These are phyloP conservation scores for Hypomyces rosellus DNA, from an alignment of 2,329 filamentous ascomycete species.

Conservation along the genomic window DNA sequence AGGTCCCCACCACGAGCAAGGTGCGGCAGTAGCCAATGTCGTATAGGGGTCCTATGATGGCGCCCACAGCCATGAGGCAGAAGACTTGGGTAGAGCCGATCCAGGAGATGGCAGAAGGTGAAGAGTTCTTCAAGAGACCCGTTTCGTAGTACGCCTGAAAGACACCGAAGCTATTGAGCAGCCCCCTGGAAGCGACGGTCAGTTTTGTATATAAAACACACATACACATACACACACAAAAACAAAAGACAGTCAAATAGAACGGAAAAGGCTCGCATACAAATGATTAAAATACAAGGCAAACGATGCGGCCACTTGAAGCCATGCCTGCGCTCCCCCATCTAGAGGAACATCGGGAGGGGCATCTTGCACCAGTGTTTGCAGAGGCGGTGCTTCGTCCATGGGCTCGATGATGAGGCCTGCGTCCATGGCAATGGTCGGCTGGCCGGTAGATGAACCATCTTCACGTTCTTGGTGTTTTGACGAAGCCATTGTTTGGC, in stretches of 20 bases:
- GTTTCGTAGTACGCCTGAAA: constrained; percentile 30
- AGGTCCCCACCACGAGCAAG: constrained; percentile 29
- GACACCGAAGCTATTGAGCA: constrained; percentile 31
- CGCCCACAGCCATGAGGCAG: constrained; percentile 34
- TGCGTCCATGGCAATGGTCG: background rate
- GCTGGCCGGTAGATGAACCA: background rate
- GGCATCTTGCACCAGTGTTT: background rate
- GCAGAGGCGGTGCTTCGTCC: background rate
- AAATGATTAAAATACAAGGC: constrained; percentile 30
- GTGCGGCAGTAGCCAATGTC: constrained; percentile 36
- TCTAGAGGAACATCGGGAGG: constrained; percentile 14
- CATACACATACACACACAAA: too few species aligned
- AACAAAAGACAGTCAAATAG: too few species aligned
- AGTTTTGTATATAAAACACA: too few species aligned
- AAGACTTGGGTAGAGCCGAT: constrained; percentile 38
- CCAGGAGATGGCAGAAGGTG: constrained; percentile 35
- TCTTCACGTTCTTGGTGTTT: background rate
- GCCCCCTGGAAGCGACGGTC: constrained; percentile 19
- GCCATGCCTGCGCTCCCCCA: constrained; percentile 29
- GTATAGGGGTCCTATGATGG: constrained; percentile 35
- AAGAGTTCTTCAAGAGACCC: constrained; percentile 17
- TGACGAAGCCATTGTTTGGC: background rate
- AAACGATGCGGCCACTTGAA: constrained; percentile 30
- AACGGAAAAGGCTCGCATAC: constrained; percentile 13
- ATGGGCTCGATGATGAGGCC: background rate